Evolutionary conservation across 345 rosid genomes (phyloP).

Genomic region (Schrenkiella parvula): DNA sequence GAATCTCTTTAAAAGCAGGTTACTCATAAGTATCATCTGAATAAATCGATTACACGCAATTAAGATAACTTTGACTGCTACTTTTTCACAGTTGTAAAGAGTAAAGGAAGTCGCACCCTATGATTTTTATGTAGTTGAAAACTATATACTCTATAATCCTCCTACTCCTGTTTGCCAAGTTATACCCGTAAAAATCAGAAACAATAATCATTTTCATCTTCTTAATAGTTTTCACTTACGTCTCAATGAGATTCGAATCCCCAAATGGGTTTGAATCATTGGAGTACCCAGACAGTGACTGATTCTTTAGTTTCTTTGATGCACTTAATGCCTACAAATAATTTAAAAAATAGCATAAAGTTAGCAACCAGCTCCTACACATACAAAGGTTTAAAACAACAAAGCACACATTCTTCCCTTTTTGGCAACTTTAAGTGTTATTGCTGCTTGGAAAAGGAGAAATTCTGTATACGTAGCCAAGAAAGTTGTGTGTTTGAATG

Average conservation of each 20-base stretch:
- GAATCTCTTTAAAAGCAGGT: not conserved
- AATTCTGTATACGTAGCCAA: too few species aligned
- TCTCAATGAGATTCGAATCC: conserved; percentile 85
- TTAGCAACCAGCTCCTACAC: conserved; percentile 2
- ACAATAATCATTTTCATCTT: not conserved
- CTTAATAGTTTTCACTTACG: conserved; percentile 40
- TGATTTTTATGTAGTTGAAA: not conserved
- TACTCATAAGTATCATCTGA: not conserved
- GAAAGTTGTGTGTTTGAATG: too few species aligned
- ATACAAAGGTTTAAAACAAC: not conserved
- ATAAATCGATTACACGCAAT: not conserved
- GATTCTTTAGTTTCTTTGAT: conserved; percentile 77
- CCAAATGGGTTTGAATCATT: conserved; percentile 97
- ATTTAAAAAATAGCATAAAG: conserved; percentile 6
- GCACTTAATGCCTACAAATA: conserved; percentile 54
- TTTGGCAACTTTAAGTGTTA: conserved; percentile 31
- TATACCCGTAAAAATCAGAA: not conserved
- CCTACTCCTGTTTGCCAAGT: not conserved
- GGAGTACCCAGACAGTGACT: conserved; percentile 75
- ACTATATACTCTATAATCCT: not conserved
- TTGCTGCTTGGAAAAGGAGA: too few species aligned
- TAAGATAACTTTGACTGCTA: not conserved
- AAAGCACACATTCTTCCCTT: conserved; percentile 44
- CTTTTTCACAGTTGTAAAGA: not conserved
- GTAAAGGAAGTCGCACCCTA: not conserved